phyloP scores from a whole-genome alignment of 1,284 basidiomycete species.

The Pisolithus thermaeus region DNA sequence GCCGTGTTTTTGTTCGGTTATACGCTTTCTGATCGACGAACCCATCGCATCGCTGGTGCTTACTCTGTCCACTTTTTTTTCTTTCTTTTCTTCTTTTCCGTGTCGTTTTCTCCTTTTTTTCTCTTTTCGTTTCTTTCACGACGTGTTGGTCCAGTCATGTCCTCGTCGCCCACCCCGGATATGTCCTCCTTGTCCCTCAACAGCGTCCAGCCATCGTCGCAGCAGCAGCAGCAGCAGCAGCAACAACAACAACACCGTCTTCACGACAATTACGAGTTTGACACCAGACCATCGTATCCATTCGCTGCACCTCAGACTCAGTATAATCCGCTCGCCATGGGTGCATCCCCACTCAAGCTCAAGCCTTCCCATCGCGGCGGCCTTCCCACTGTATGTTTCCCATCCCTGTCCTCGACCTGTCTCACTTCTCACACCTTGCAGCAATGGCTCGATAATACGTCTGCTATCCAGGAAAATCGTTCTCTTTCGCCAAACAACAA shows the following conservation, averaged over 20 bases:
- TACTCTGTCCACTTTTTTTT: conserved; percentile 11
- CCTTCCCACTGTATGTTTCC: conserved; percentile 60
- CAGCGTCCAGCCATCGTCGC: conserved; percentile 49
- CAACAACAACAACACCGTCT: conserved; percentile 47
- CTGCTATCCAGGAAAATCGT: conserved; percentile 52
- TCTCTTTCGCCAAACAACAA: conserved; percentile 80
- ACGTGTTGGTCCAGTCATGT: conserved; percentile 48
- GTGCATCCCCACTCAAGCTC: conserved; percentile 65
- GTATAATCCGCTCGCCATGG: conserved; percentile 58
- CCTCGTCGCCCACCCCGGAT: conserved; percentile 67
- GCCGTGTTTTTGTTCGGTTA: conserved; percentile 15
- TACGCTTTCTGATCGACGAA: not conserved
- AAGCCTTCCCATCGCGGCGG: conserved; percentile 57
- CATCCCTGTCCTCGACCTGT: conserved; percentile 14
- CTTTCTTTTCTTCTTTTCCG: conserved; percentile 10
- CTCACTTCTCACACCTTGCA: conserved; percentile 26
- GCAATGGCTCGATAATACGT: conserved; percentile 75
- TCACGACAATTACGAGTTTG: conserved; percentile 81
- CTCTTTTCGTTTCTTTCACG: conserved; percentile 13
- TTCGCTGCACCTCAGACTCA: conserved; percentile 56
- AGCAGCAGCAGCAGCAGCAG: not conserved
- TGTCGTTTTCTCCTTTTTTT: conserved; percentile 2
- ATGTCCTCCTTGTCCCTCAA: conserved; percentile 68
- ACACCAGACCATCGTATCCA: conserved; percentile 67
- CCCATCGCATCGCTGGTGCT: not conserved